Conservation (phyloP, 2,329 filamentous ascomycete genomes). For the Magnaporthiopsis poae region DNA sequence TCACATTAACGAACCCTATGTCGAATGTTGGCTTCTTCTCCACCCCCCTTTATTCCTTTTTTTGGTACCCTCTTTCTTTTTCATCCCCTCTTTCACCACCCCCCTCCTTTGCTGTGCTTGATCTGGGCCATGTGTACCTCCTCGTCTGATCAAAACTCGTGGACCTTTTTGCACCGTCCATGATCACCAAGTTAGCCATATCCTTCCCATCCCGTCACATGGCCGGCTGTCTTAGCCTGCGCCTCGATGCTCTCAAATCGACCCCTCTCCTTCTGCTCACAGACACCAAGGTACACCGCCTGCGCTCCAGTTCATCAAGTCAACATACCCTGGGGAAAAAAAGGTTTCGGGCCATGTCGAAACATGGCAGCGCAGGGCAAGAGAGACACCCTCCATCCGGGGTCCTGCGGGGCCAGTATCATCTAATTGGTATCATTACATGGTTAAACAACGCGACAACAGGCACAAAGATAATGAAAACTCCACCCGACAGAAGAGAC, state of each 20-base stretch:
- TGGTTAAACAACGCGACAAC: neutral
- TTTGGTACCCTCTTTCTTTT: neutral
- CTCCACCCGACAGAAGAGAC: neutral
- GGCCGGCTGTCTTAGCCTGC: neutral
- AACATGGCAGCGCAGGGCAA: neutral
- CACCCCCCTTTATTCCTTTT: neutral
- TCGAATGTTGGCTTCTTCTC: neutral
- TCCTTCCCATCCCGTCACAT: neutral
- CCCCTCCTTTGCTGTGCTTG: neutral
- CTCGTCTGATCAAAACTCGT: neutral
- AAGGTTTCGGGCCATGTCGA: neutral
- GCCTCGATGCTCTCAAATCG: neutral
- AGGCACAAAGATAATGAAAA: slow-evolving; percentile 6
- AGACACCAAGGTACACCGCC: neutral
- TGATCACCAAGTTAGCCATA: neutral
- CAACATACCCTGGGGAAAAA: neutral
- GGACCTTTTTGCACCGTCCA: neutral
- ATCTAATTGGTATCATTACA: slow-evolving; percentile 8
- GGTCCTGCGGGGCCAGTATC: slow-evolving; percentile 5
- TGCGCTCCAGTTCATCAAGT: neutral
- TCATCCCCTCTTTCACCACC: neutral
- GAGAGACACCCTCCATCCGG: neutral
- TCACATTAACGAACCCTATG: neutral
- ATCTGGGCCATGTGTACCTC: neutral
- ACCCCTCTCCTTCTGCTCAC: neutral